These are phyloP conservation scores for Geranomyces variabilis DNA, from an alignment of 192 early-diverging fungal species.

Conservation along the genomic window DNA sequence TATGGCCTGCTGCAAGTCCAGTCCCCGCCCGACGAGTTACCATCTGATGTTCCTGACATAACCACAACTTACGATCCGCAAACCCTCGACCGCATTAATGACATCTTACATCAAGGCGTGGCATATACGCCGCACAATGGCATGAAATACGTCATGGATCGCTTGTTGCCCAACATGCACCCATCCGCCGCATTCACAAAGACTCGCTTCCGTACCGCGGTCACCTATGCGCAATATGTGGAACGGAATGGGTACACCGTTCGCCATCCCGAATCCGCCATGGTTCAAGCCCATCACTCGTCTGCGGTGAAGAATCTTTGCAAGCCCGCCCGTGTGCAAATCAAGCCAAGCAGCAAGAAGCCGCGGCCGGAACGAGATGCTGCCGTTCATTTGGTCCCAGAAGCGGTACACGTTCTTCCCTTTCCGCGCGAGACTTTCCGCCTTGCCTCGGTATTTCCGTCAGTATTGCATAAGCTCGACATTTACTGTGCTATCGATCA, in stretches of 20 bases:
- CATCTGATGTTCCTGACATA: not conserved
- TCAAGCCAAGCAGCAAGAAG: not conserved
- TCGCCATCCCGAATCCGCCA: constrained; percentile 23
- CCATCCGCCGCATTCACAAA: constrained; percentile 27
- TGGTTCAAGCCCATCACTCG: constrained; percentile 40
- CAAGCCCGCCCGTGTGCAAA: constrained; percentile 6
- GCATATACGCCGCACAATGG: constrained; percentile 43
- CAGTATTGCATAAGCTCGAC: constrained; percentile 41
- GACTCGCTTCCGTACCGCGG: constrained; percentile 2
- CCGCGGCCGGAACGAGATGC: not conserved
- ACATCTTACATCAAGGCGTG: constrained; percentile 34
- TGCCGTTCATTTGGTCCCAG: constrained; percentile 31
- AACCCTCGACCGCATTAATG: constrained; percentile 23
- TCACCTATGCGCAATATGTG: constrained; percentile 38
- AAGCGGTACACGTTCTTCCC: constrained; percentile 41
- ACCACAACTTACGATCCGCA: constrained; percentile 19
- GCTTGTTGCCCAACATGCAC: constrained; percentile 11
- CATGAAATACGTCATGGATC: constrained; percentile 31
- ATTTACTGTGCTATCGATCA: constrained; percentile 36
- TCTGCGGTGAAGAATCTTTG: constrained; percentile 9
- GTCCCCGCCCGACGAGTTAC: not conserved
- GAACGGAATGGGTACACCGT: constrained; percentile 41
- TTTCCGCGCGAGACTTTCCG: constrained; percentile 33
- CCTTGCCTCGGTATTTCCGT: constrained; percentile 40
- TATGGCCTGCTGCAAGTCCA: not conserved